Conservation (phyloP, 176 grass and related monocot genomes). For the Cenchrus fungigraminus region DNA sequence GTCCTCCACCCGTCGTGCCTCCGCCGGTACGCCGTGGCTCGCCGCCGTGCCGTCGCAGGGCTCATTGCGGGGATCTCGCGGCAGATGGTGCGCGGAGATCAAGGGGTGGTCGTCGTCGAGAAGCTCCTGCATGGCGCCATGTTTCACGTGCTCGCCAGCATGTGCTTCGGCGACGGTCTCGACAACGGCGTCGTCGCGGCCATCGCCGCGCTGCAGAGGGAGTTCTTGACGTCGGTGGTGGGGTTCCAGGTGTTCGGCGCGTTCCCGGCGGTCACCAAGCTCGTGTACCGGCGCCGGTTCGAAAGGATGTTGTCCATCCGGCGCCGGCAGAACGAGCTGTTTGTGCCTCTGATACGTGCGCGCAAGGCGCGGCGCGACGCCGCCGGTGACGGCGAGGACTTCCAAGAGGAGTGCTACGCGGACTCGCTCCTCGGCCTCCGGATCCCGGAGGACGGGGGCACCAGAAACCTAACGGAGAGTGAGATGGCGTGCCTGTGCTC, state of each 20-base stretch:
- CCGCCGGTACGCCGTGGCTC: not conserved
- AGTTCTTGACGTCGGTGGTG: not conserved
- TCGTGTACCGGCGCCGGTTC: conserved; percentile 28
- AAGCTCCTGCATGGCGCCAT: not conserved
- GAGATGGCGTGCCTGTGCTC: conserved; percentile 48
- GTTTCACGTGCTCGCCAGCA: not conserved
- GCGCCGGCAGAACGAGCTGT: conserved; percentile 34
- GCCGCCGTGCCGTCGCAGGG: not conserved
- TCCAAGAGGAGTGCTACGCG: not conserved
- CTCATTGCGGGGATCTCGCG: not conserved
- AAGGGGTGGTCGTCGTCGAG: not conserved
- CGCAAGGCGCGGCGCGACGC: not conserved
- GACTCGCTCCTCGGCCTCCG: conserved; percentile 14
- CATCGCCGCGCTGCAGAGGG: not conserved
- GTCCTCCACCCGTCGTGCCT: conserved; percentile 12
- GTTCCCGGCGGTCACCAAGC: not conserved
- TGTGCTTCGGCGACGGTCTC: conserved; percentile 40
- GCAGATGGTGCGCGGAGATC: not conserved
- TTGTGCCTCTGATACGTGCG: conserved; percentile 30
- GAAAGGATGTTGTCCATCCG: not conserved
- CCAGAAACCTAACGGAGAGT: conserved; percentile 16
- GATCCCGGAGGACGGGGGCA: conserved; percentile 16
- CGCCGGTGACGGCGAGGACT: not conserved
- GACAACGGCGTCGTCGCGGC: not conserved
- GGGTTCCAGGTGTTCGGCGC: conserved; percentile 17